Evolutionary conservation across 768 basidiomycete genomes (phyloP), one percentile per base, ranked within the genome.

Genomic region (Lactifluus rugatus): DNA sequence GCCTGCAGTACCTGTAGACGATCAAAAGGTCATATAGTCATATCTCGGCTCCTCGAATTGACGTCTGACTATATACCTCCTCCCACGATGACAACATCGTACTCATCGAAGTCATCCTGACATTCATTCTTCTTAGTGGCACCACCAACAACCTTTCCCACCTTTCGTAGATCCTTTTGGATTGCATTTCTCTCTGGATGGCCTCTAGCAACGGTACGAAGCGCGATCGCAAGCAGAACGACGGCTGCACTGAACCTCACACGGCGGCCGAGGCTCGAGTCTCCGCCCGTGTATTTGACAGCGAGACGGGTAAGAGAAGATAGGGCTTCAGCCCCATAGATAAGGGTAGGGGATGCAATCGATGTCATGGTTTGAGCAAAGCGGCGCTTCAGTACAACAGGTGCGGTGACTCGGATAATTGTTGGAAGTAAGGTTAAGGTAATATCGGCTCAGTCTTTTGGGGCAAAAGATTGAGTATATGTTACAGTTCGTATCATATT

Each of bases 1-100:
- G 11, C 83, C 83, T 2, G 82, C 75, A 10, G 81, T 84, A 9
- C 83, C 82, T 79, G 60, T 49, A 19, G 62, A 46, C 17, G 6
- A 21, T 21, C 46, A 51, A 17, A 64, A 26, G 2, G n/a, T n/a
- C n/a, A n/a, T n/a, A n/a, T n/a, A n/a, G n/a, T n/a, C 34, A 46
- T 7, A 28, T 50, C 8, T 51, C n/a, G 16, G 28, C 21, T 25
- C 14, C 13, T 48, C 6, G 7, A 28, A 14, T 36, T 13, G 39
- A n/a, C 9, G 7, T 26, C 21, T 44, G 42, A n/a, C 34, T 31
- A 34, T 2, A 54, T 68, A 71, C 72, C 72, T 54, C 73, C 73
- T 19, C 73, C 73, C 4, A 73, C 61, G 21, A 74, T 65, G 32
- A 74, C 68, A 2, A 74, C 65, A 57, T 74, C 73, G 50, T 72